Evolutionary conservation across 352 stramenopile species (phyloP), one percentile per base, ranked within the genome.

Genomic region (Phytophthora pluvialis): DNA sequence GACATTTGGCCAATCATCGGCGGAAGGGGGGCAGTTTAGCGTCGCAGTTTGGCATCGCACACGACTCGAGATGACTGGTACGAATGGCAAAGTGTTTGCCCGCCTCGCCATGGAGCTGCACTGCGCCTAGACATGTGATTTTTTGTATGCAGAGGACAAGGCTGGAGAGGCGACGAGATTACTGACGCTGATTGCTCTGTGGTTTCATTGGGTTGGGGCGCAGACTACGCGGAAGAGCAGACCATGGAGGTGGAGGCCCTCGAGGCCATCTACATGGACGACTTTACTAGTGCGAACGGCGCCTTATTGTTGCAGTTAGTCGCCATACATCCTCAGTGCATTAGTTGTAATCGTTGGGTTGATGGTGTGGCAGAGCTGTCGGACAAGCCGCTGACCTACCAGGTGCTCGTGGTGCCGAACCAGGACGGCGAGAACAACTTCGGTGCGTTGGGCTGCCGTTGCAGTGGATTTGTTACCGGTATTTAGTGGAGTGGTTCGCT

Each of bases 201-300:
- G 31, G 15, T 40, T 57, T 47, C 26, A 54, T 36, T 48, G 54
- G 45, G 60, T 38, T 54, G 47, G 59, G 12, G 36, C 25, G 54
- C 33, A 94, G 88, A 96, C 75, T 94, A 96, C 79, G 86, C 85
- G 60, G 88, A 94, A 70, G 88, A 96, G 56, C 86, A 95, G 72
- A 74, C 71, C 67, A 96, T 96, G 88, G 88, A 96, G 77, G 86
- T 94, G 68, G 88, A 96, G 62, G 88, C 88, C 43, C 84, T 96
- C 59, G 88, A 95, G 62, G 85, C 88, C 70, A 96, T 96, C 53
- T 96, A 96, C 71, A 95, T 93, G 81, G 83, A 96, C 69, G 88
- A 96, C 62, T 96, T 96, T 72, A 88, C 70, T 50, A 88, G 88
- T 96, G 72, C 47, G 83, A 81, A 2, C 10, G 33, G 12, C 10